Evolutionary conservation across 164 flowering plant species (phyloP).

Genomic region (Aristolochia californica): DNA sequence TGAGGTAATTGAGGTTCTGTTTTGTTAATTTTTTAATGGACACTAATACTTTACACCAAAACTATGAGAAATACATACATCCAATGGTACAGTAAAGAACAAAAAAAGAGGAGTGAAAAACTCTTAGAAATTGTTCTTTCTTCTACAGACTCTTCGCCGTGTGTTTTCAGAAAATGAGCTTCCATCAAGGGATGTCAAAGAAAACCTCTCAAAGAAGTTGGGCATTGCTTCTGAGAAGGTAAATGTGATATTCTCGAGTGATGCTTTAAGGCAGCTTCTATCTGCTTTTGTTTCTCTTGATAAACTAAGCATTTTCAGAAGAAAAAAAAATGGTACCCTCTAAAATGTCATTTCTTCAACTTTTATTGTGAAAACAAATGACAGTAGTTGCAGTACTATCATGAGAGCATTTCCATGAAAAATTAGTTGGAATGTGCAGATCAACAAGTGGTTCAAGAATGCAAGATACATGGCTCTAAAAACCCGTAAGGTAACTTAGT

Average conservation of each 20-base stretch:
- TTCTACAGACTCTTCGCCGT: constrained; percentile 64
- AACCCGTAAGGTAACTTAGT: constrained; percentile 63
- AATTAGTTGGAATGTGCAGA: constrained; percentile 31
- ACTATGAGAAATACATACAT: no score
- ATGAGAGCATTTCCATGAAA: neutral
- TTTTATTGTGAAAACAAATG: neutral
- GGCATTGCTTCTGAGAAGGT: constrained; percentile 85
- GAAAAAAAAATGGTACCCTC: no score
- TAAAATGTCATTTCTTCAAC: no score
- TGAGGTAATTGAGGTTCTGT: constrained; percentile 34
- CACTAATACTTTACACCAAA: no score
- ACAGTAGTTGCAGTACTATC: no score
- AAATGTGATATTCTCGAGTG: constrained; percentile 1
- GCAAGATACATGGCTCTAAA: constrained; percentile 79
- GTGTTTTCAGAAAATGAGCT: constrained; percentile 89
- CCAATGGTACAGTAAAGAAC: neutral
- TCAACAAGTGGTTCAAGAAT: constrained; percentile 96
- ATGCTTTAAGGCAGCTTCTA: no score
- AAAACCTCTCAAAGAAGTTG: constrained; percentile 62
- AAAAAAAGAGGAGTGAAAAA: neutral
- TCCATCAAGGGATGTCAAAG: constrained; percentile 64
- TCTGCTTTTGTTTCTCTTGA: no score
- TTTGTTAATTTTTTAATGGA: no score
- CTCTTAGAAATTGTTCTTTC: neutral
- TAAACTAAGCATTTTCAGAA: no score